Evolutionary conservation across 306 rosid species (phyloP).

Genomic region (Castanospermum australe): DNA sequence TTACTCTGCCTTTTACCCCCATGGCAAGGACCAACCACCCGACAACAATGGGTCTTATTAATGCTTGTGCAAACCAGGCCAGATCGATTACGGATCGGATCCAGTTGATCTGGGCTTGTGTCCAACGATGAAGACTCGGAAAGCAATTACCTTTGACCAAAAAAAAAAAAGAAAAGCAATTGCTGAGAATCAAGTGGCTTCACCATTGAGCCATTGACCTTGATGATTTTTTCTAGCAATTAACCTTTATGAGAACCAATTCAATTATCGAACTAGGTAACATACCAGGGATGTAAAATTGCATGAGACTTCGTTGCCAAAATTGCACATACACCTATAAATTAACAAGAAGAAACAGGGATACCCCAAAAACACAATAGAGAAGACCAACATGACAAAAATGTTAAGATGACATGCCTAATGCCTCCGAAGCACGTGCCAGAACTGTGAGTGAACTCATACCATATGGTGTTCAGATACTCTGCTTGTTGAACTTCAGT

Average conservation of each 20-base stretch:
- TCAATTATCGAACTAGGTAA: neutral
- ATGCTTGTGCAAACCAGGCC: neutral
- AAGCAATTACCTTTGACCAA: no score
- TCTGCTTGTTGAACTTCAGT: no score
- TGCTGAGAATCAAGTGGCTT: no score
- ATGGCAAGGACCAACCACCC: neutral
- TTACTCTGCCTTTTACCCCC: no score
- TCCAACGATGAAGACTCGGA: neutral
- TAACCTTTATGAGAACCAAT: neutral
- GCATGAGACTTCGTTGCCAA: neutral
- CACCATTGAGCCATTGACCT: no score
- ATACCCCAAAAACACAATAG: neutral
- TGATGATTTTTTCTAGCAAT: no score
- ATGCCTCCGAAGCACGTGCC: no score
- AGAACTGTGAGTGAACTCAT: no score
- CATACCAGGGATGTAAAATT: neutral
- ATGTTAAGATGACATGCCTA: neutral
- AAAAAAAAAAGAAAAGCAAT: no score
- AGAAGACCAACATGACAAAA: neutral
- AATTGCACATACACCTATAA: neutral
- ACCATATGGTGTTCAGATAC: no score
- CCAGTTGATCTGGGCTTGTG: neutral
- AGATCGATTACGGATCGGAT: neutral
- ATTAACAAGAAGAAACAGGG: neutral
- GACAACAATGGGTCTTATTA: neutral